Base-by-base conservation (phyloP, 2,329 filamentous ascomycete genomes). In the Hymenoscyphus scutula region DNA sequence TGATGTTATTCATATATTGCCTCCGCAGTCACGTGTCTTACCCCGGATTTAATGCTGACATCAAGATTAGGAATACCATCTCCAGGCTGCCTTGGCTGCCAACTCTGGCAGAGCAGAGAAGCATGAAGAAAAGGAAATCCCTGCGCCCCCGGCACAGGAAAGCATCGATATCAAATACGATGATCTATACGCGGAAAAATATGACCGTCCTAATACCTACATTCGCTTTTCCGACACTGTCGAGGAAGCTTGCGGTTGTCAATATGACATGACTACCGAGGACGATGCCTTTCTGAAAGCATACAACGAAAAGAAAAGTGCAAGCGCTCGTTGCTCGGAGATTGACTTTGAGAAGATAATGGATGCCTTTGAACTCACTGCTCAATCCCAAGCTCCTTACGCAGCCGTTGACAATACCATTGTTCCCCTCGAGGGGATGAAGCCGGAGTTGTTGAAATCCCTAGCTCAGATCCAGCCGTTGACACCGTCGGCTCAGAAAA, bases 171-270 rank as follows among this genome's bases (percentile, higher is more conserved):
- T 94, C 77, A 85, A 91, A 77, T 99, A 97, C 88, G 91, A 96
- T 77, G 85, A 89, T 72, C 84, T 97, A 71, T 98, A 98, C 75
- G 85, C 89, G 57, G 8, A 23, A 19, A 80, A 82, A 62, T 97
- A 94, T 78, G 84, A 88, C 72, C 89, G 96, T 76, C 92, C 95
- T 59, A 87, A 89, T 65, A 95, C 93, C 65, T 98, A 98, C 78
- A 97, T 99, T 75, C 92, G 94, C 68, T 98, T 96, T 79, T 98
- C 95, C 67, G 94, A 96, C 69, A 99, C 95, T 2, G 94, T 99
- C 65, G 95, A 99, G 78, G 95, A 99, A 77, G 96, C 90, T 72
- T 89, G 92, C 73, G 90, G 91, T 72, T 90, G 89, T 74, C 86
- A 89, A 71, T 99, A 99, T 87, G 92, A 96, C 78, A 94, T 98